phyloP scores from a whole-genome alignment of 75 land plant species.

The Picea glauca region DNA sequence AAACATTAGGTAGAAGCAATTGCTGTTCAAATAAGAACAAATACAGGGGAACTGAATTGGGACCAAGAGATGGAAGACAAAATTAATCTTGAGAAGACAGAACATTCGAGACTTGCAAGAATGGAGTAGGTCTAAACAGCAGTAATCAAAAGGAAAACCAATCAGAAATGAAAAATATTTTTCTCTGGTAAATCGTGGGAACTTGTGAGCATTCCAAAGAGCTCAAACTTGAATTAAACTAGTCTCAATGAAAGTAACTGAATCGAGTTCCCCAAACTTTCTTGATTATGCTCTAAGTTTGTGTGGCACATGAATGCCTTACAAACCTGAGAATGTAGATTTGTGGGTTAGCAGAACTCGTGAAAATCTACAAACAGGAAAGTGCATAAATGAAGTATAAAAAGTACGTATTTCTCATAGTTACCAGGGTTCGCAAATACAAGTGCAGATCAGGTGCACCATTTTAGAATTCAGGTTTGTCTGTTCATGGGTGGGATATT shows the following conservation, averaged over 20 bases:
- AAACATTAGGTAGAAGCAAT: neutral
- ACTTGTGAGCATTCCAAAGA: neutral
- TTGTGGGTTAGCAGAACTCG: no score
- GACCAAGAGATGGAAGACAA: neutral
- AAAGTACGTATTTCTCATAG: no score
- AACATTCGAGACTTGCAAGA: neutral
- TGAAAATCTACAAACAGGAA: no score
- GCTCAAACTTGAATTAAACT: neutral
- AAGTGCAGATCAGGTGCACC: no score
- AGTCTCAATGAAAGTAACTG: neutral
- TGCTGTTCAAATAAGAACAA: neutral
- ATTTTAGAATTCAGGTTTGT: no score
- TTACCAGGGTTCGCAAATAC: no score
- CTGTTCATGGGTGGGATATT: no score
- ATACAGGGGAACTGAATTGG: no score
- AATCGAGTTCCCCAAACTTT: neutral
- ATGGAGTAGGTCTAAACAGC: neutral
- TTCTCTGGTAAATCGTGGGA: neutral
- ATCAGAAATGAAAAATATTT: neutral
- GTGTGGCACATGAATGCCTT: no score
- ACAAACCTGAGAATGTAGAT: no score
- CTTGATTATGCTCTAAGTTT: neutral
- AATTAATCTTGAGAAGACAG: neutral
- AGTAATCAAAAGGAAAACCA: neutral
- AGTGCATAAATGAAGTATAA: no score